Base-by-base conservation (phyloP, 768 basidiomycete species). In the Lentinula sp. region DNA sequence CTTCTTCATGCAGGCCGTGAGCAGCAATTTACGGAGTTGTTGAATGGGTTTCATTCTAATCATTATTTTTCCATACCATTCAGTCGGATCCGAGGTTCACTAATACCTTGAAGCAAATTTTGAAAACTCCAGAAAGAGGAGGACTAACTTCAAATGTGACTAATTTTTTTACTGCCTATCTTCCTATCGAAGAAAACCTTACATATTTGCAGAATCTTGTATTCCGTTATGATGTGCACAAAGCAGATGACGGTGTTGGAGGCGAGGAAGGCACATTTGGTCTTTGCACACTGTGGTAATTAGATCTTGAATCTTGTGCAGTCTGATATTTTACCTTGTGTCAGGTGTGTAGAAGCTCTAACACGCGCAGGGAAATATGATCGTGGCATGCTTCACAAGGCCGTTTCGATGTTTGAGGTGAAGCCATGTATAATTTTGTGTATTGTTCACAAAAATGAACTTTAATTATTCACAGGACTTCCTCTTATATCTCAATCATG, bases 251-350 rank as follows among this genome's bases (percentile, higher is more conserved):
- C 66, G 96, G 96, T 6, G 93, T 98, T 12, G 95, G 96, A 1
- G 95, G 95, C 1, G 93, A 96, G 64, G 95, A 97, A 73, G 95
- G 95, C 1, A 95, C 91, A 0, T 97, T 98, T 74, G 93, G 92
- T 62, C 76, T 98, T 51, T 95, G 93, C 68, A 92, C 90, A 0
- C 71, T 93, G 6, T 93, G 90, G 91, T 89, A 56, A 6, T 76
- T 71, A 59, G 51, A 18, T 28, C 9, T 7, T 33, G 20, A 6
- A 6, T 23, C 15, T 16, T 20, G 2, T 9, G 28, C 50, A 50
- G 12, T 16, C 37, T 36, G 7, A 32, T 23, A 12, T 5, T 9
- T 37, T 3, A 3, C 36, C 33, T 15, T 42, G 33, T 53, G 20
- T 15, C 3, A 91, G 90, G 90, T 89, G 88, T 64, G 77, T 96